Conservation (phyloP, 2,329 filamentous ascomycete genomes). For the Onygena corvina region DNA sequence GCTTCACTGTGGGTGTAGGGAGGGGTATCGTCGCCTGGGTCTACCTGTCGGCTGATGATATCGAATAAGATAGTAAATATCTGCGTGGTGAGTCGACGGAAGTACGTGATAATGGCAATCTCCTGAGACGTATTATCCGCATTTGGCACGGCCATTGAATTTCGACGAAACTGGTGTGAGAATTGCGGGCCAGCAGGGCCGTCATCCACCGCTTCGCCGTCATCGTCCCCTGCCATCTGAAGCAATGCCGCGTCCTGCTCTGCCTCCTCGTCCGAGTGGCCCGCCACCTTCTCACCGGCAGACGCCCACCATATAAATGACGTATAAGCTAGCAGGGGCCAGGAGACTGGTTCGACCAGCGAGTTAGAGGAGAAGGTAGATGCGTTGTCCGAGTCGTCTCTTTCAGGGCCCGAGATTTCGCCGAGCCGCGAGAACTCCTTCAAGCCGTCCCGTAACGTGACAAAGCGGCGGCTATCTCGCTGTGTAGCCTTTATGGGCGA, state of each 20-base stretch:
- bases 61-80: slow-evolving; percentile 37
- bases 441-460: slow-evolving; percentile 54
- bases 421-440: slow-evolving; percentile 22
- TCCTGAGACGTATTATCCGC: slow-evolving; percentile 30
- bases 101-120: slow-evolving; percentile 40
- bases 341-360: slow-evolving; percentile 46
- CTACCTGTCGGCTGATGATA: slow-evolving; percentile 29
- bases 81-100: slow-evolving; percentile 37
- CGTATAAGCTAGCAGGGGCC: slow-evolving; percentile 49
- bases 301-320: slow-evolving; percentile 59
- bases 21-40: slow-evolving; percentile 10
- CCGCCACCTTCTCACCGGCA: slow-evolving; percentile 47
- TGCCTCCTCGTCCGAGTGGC: slow-evolving; percentile 43
- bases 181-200: slow-evolving; percentile 8
- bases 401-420: slow-evolving; percentile 17
- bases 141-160: slow-evolving; percentile 22
- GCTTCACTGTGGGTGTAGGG: slow-evolving; percentile 2
- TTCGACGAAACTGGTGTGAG: slow-evolving; percentile 15
- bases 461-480: slow-evolving; percentile 72
- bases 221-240: slow-evolving; percentile 26
- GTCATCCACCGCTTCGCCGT: background rate
- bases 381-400: slow-evolving; percentile 27
- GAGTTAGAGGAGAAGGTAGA: slow-evolving; percentile 34
- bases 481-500: slow-evolving; percentile 65
- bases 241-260: slow-evolving; percentile 35